Evolutionary conservation across 2,329 filamentous ascomycete species (phyloP), one percentile per base, ranked within the genome.

Genomic region (Cyphellophora europaea): DNA sequence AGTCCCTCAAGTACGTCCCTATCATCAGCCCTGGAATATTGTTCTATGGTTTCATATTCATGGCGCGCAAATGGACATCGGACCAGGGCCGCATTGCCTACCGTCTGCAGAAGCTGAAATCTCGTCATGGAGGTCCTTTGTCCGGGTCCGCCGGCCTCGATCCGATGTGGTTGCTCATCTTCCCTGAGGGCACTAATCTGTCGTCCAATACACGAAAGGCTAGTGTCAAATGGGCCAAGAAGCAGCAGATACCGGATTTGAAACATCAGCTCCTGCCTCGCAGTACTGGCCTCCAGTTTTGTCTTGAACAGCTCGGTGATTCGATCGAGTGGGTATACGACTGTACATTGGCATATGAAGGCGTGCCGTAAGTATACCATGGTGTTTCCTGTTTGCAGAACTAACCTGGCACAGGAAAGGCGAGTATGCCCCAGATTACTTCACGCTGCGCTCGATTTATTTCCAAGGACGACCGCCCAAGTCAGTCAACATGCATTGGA

Each of bases 401-500:
- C 27, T 19, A 16, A 12, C 28, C 6, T 49, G 16, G 12, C 28
- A 25, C 49, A 80, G 76, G 10, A 75, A 74, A 32, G 79, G 77
- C 19, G 67, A 80, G 48, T 93, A 77, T 45, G 85, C 85, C 17
- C 84, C 93, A 54, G 75, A 88, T 30, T 79, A 82, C 48, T 93
- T 86, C 56, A 83, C 81, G 0, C 65, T 93, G 4, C 71, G 72
- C 2, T 82, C 83, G 36, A 86, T 82, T 2, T 89, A 87, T 54
- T 81, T 93, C 49, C 73, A 86, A 54, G 86, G 86, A 6, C 74
- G 81, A 1, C 77, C 84, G 1, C 86, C 86, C 2, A 89, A 85
- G 57, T 91, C 84, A 2, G 84, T 93, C 51, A 93, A 91, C 58
- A 85, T 93, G 64, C 80, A 88, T 59, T 93, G 85, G 82, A 76